Percentiles rank a stretch among this genome's conserved stretches.
These are phyloP conservation scores for Citrullus mucosospermus DNA, from an alignment of 306 rosid genomes.

Conservation along the genomic window DNA sequence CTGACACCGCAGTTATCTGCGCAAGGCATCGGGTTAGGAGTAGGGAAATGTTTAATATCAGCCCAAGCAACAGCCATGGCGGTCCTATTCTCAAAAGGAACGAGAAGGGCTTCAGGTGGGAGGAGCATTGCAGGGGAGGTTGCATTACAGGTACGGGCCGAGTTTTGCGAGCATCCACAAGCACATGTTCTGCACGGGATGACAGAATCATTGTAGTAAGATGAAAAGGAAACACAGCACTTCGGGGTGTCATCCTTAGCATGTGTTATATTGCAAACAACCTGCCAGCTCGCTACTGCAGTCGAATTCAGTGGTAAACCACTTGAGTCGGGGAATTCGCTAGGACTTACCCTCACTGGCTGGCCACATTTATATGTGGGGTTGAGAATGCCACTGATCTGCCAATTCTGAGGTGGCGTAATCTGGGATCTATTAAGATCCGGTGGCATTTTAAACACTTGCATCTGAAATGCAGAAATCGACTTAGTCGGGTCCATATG, in stretches of 20 bases:
- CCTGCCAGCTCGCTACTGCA: constrained; percentile 94
- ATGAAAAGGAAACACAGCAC: constrained; percentile 93
- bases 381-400: constrained; percentile 61
- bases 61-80: constrained; percentile 74
- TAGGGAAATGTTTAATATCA: constrained; percentile 30
- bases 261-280: constrained; percentile 80
- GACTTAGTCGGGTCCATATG: constrained; percentile 75
- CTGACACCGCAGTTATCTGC: constrained; percentile 90
- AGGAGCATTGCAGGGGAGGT: constrained; percentile 74
- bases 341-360: constrained; percentile 71
- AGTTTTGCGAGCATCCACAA: constrained; percentile 68
- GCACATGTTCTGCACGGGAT: constrained; percentile 93
- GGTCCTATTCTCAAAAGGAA: constrained; percentile 75
- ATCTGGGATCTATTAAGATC: constrained; percentile 56
- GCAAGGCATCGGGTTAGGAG: constrained; percentile 67
- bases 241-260: constrained; percentile 35
- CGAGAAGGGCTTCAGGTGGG: constrained; percentile 72
- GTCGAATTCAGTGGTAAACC: constrained; percentile 55
- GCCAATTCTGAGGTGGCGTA: constrained; percentile 75
- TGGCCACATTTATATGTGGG: constrained; percentile 78
- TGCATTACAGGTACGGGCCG: constrained; percentile 48
- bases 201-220: constrained; percentile 82
- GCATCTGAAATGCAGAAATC: constrained; percentile 63
- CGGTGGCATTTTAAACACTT: constrained; percentile 90
- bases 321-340: constrained; percentile 37